These are phyloP conservation scores for Candida coleopterorum DNA, from an alignment of 805 yeast species.

Conservation along the genomic window DNA sequence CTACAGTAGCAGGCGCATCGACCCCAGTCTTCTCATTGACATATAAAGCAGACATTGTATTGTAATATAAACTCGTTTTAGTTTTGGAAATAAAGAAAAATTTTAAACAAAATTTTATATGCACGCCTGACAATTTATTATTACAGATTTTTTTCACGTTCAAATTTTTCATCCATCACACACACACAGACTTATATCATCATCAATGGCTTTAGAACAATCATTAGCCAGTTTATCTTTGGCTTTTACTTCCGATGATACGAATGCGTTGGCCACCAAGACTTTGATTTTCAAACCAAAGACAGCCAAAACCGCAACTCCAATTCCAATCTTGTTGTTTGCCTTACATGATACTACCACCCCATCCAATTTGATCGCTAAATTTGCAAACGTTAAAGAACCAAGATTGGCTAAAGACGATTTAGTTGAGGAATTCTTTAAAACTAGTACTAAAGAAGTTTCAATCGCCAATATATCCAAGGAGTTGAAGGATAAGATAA, in stretches of 20 bases:
- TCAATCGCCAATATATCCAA: slow-evolving; percentile 48
- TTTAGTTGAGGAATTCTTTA: slow-evolving; percentile 60
- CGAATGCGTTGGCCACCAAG: slow-evolving; percentile 50
- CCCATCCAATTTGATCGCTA: slow-evolving; percentile 61
- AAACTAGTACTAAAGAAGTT: slow-evolving; percentile 55
- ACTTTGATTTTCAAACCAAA: slow-evolving; percentile 87
- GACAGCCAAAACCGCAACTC: slow-evolving; percentile 74
- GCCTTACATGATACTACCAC: slow-evolving; percentile 71
- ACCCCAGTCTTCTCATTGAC: slow-evolving; percentile 71
- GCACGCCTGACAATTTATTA: no score
- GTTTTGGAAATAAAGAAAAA: no score
- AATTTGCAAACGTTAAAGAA: slow-evolving; percentile 67
- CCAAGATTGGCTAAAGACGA: slow-evolving; percentile 87
- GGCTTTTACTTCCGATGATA: slow-evolving; percentile 36
- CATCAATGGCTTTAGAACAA: slow-evolving; percentile 67
- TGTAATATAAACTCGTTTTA: no score
- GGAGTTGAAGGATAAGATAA: slow-evolving; percentile 50
- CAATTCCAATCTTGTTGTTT: slow-evolving; percentile 76
- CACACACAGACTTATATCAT: no score
- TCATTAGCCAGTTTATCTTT: slow-evolving; percentile 63
- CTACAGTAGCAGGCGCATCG: slow-evolving; percentile 55
- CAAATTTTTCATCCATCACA: neutral
- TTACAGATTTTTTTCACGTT: neutral
- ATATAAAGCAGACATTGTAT: slow-evolving; percentile 51
- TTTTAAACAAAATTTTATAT: slow-evolving; percentile 1